Percentiles rank a stretch among this genome's conserved stretches.
These are phyloP conservation scores for Firmiana major DNA, from an alignment of 345 rosid species.

Conservation along the genomic window DNA sequence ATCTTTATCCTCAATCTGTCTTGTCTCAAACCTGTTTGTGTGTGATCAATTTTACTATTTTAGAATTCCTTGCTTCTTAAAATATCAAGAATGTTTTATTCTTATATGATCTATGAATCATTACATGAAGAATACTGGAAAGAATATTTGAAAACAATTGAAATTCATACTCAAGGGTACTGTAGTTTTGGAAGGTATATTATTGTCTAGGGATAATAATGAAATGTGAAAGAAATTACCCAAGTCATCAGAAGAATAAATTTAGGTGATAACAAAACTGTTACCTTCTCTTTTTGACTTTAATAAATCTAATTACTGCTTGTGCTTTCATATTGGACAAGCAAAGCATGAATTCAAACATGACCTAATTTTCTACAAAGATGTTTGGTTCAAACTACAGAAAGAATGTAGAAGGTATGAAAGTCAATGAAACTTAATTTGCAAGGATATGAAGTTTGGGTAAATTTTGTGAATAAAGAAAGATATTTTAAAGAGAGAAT, in stretches of 20 bases:
- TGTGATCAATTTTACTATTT: background rate
- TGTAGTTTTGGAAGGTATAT: too few species aligned
- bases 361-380: background rate
- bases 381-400: background rate
- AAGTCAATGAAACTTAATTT: slow-evolving; percentile 9
- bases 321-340: background rate
- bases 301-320: background rate
- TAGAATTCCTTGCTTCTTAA: background rate
- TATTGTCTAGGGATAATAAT: too few species aligned
- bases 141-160: too few species aligned
- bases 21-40: background rate
- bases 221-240: too few species aligned
- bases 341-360: background rate
- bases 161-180: too few species aligned
- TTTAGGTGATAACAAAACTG: background rate
- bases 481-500: slow-evolving; percentile 19
- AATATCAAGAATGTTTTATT: too few species aligned
- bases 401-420: slow-evolving; percentile 12
- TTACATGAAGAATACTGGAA: too few species aligned
- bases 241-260: too few species aligned
- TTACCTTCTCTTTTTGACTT: background rate
- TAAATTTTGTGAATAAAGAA: background rate
- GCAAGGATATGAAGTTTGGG: background rate
- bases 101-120: too few species aligned
- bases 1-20: background rate